Evolutionary conservation across 345 rosid genomes (phyloP).

Genomic region (Eucalyptus polyanthemos): DNA sequence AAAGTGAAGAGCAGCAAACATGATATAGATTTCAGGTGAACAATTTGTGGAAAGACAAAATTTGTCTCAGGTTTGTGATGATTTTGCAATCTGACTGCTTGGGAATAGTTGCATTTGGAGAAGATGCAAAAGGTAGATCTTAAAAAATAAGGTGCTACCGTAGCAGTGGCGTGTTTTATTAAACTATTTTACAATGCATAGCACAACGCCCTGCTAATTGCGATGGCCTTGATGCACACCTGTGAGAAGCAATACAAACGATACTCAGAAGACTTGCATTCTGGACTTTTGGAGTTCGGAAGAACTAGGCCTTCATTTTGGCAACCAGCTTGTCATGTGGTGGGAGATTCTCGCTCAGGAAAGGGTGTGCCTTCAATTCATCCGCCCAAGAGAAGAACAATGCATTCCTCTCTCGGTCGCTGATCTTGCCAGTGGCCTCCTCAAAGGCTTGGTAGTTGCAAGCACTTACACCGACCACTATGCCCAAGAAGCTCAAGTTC

Average conservation of each 20-base stretch:
- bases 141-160: neutral
- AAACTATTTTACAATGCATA: neutral
- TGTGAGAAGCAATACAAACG: neutral
- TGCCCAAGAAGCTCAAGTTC: constrained; percentile 2
- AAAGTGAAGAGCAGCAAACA: neutral
- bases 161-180: neutral
- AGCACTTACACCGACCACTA: neutral
- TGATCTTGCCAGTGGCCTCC: neutral
- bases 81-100: neutral
- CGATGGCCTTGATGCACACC: neutral
- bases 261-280: neutral
- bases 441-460: constrained; percentile 4
- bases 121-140: neutral
- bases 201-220: neutral
- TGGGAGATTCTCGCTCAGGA: constrained; percentile 5
- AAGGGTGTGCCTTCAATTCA: neutral
- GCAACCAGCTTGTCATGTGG: neutral
- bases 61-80: neutral
- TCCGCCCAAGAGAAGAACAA: neutral
- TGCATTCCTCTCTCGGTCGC: neutral
- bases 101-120: neutral
- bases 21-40: neutral
- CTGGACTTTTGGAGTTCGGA: neutral
- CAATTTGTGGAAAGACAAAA: neutral
- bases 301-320: neutral